These are phyloP conservation scores for Thinopyrum obtusiflorum DNA, from an alignment of 202 grass and related monocot genomes.

Conservation along the genomic window DNA sequence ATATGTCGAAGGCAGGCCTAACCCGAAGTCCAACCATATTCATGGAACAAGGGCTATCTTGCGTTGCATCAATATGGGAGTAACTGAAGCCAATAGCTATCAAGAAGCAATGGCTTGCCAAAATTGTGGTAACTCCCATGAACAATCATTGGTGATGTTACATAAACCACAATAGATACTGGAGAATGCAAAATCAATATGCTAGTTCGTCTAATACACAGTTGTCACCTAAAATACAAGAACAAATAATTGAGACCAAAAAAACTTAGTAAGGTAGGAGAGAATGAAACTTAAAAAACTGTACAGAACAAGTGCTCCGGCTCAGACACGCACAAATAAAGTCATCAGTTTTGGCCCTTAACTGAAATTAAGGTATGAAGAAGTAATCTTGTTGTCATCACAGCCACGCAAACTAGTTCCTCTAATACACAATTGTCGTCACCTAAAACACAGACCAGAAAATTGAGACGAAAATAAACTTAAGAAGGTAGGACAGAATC, in stretches of 20 bases:
- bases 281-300: neutral
- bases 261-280: neutral
- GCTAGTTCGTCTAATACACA: neutral
- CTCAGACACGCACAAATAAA: conserved; percentile 77
- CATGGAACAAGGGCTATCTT: conserved; percentile 5
- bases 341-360: conserved; percentile 51
- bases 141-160: conserved; percentile 1
- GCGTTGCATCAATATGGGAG: conserved; percentile 1
- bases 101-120: neutral
- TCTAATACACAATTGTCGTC: neutral
- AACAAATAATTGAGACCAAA: neutral
- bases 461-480: neutral
- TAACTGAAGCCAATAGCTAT: neutral
- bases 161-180: neutral
- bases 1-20: conserved; percentile 16
- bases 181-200: neutral
- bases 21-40: neutral
- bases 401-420: conserved; percentile 21
- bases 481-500: neutral
- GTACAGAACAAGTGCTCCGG: neutral
- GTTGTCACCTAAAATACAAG: conserved; percentile 1
- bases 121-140: neutral
- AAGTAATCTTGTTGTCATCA: conserved; percentile 49
- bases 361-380: conserved; percentile 43
- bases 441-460: neutral